Conservation (phyloP, 495 filamentous ascomycete species). For the Tetracladium marchalianum region DNA sequence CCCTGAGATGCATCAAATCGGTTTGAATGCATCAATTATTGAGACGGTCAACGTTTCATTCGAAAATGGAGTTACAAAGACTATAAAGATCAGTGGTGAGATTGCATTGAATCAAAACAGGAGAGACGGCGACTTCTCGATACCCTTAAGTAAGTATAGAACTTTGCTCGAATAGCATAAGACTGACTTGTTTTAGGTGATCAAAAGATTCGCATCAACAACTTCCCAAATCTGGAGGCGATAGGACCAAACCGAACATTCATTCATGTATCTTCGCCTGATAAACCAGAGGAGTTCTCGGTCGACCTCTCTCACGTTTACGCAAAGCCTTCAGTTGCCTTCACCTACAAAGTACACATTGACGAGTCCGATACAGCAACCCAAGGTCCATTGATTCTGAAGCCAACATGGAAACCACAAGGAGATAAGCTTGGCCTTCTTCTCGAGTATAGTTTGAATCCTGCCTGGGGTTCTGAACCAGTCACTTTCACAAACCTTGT, state of each 20-base stretch:
- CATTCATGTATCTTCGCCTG: constrained; percentile 52
- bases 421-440: constrained; percentile 73
- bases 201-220: constrained; percentile 75
- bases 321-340: constrained; percentile 63
- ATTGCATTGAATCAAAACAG: constrained; percentile 80
- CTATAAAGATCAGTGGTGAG: constrained; percentile 75
- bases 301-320: constrained; percentile 48
- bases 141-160: constrained; percentile 22
- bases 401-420: constrained; percentile 75
- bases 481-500: constrained; percentile 71
- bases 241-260: constrained; percentile 92
- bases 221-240: constrained; percentile 83
- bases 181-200: constrained; percentile 27
- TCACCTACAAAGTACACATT: constrained; percentile 90
- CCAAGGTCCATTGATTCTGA: constrained; percentile 72
- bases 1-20: constrained; percentile 70
- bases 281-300: constrained; percentile 72
- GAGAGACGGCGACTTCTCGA: constrained; percentile 31
- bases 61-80: constrained; percentile 58
- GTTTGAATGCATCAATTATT: constrained; percentile 82
- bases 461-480: constrained; percentile 42
- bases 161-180: background rate
- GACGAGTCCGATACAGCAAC: constrained; percentile 48
- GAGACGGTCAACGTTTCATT: constrained; percentile 85
- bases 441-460: constrained; percentile 79